Evolutionary conservation across 2,329 filamentous ascomycete genomes (phyloP).

Genomic region (Pseudogymnoascus sp.): DNA sequence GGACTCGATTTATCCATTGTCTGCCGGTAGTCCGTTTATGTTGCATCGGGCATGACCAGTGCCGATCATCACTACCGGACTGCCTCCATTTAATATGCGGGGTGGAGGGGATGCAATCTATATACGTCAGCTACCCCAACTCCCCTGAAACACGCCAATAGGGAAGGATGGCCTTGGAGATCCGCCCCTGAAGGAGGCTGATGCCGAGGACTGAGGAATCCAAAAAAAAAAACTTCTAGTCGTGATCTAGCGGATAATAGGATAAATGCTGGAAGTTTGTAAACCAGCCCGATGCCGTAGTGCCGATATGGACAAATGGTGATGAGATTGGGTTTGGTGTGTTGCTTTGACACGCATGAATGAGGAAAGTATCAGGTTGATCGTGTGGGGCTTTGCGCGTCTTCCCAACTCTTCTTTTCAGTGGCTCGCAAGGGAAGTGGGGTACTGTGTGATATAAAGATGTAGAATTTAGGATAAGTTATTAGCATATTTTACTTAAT

Average conservation of each 20-base stretch:
- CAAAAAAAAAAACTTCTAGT: background rate
- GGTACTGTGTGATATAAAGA: background rate
- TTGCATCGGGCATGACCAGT: constrained; percentile 3
- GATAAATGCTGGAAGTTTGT: background rate
- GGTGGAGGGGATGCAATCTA: constrained; percentile 2
- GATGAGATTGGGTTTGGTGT: background rate
- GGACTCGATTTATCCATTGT: background rate
- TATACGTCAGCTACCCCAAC: constrained; percentile 4
- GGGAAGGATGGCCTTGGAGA: background rate
- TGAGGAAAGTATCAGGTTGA: background rate
- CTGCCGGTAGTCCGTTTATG: constrained; percentile 1
- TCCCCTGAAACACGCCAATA: constrained; percentile 4
- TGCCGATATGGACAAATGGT: background rate
- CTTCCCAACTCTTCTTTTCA: background rate
- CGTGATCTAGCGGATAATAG: constrained; percentile 1
- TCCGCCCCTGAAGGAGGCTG: background rate
- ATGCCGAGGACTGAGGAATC: background rate
- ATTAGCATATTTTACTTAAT: background rate
- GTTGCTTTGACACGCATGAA: constrained; percentile 1
- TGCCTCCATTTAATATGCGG: background rate
- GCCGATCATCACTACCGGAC: constrained; percentile 2
- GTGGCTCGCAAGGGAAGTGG: background rate
- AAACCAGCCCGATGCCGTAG: background rate
- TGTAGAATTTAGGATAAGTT: background rate
- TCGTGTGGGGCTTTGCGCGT: background rate